Base-by-base conservation (phyloP, 2,329 filamentous ascomycete species). In the Cladophialophora yegresii region DNA sequence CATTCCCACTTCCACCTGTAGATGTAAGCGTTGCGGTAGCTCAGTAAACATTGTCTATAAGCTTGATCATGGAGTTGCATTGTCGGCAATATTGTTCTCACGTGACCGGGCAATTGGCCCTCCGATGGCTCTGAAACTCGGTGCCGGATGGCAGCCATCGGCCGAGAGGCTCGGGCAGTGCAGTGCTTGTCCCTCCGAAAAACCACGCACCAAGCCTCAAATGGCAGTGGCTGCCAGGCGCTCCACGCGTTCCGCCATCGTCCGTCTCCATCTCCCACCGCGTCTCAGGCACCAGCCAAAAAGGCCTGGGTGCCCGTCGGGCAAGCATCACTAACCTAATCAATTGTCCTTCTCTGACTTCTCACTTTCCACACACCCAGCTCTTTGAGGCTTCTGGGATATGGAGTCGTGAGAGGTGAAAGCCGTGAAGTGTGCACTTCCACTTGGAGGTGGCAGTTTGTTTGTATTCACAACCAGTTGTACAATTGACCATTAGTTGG, bases 141-240 rank as follows among this genome's bases (percentile, higher is more conserved):
- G 73, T 72, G 70, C 63, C 65, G 71, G 70, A 59, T 22, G 51
- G 40, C 32, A 54, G 13, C 32, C 40, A 45, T 13, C 43, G 59
- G 59, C 59, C 59, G 54, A 62, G 49, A 30, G 16, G 20, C 45
- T 43, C 30, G 58, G 58, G 58, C 55, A 22, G 55, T 58, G 55
- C 28, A 49, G 36, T 30, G 51, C 32, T 23, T 54, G 43, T 61
- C 30, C n/a, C 1, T 26, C 53, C 55, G 55, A 58, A 23, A 50
- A 50, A 7, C 6, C 36, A 32, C 36, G 23, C 40, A 43, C 57
- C 47, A 23, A 51, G 40, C 60, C 60, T 30, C 59, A 57, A 56
- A 56, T 56, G 30, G 57, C 45, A 54, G 51, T 16, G 51, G 47
- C 20, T 50, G 47, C 40, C 40, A 58, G 30, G 30, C 30, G 57